phyloP scores from a whole-genome alignment of 192 early-diverging fungal species.

The Endogone sp. region DNA sequence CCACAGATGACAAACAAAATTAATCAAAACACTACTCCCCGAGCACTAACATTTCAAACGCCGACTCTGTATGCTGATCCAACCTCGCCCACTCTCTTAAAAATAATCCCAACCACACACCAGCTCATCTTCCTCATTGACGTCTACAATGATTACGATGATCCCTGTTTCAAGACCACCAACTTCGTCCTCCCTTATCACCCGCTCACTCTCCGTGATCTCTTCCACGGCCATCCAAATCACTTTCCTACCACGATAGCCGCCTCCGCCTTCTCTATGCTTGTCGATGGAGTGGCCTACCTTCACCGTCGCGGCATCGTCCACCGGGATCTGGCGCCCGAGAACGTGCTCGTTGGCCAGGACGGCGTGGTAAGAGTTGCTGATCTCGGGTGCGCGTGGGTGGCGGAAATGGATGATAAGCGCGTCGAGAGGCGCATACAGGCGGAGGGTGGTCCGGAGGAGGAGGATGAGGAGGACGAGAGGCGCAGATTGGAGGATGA shows the following conservation, averaged over 20 bases:
- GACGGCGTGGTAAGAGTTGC: slow-evolving; percentile 50
- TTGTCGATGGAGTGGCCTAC: slow-evolving; percentile 70
- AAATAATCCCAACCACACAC: background rate
- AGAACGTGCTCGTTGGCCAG: slow-evolving; percentile 69
- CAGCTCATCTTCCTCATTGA: background rate
- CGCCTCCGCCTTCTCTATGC: slow-evolving; percentile 48
- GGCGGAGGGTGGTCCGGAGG: slow-evolving; percentile 7
- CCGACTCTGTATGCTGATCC: too few relatives aligned
- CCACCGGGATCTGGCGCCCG: slow-evolving; percentile 88
- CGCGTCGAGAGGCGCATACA: background rate
- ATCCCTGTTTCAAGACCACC: background rate
- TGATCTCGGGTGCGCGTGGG: slow-evolving; percentile 63
- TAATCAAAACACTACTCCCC: too few relatives aligned
- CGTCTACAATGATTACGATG: background rate
- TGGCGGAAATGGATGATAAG: background rate
- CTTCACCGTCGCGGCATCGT: slow-evolving; percentile 71
- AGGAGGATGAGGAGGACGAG: background rate
- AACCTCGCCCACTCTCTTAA: too few relatives aligned
- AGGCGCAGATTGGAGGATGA: background rate
- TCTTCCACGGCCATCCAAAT: background rate
- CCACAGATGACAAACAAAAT: background rate
- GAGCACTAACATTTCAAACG: too few relatives aligned
- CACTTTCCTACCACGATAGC: background rate
- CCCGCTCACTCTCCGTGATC: slow-evolving; percentile 9
- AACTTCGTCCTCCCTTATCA: slow-evolving; percentile 9